Percentiles rank a stretch among this genome's conserved stretches.
Evolutionary conservation across 228 moss, liverwort and hornwort genomes (phyloP).

Genomic region (Sphagnum magellanicum): DNA sequence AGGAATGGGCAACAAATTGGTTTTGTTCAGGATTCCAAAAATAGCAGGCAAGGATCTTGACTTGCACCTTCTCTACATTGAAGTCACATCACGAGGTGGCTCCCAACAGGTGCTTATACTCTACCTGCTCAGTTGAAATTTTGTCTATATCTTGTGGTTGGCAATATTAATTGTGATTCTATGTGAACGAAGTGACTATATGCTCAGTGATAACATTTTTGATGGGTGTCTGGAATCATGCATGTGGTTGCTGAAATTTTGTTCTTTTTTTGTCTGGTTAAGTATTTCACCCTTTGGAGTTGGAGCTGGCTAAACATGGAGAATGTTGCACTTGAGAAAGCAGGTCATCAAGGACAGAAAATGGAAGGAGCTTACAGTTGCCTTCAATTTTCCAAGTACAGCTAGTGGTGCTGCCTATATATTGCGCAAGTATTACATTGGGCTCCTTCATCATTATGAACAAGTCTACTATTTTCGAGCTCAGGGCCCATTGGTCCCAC

Average conservation of each 20-base stretch:
- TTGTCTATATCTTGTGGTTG: too few relatives aligned
- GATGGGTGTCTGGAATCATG: too few relatives aligned
- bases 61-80: slow-evolving; percentile 70
- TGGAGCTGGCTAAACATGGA: too few relatives aligned
- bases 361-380: slow-evolving; percentile 90
- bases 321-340: not conserved
- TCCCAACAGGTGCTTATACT: slow-evolving; percentile 47
- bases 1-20: too few relatives aligned
- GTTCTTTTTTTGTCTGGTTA: too few relatives aligned
- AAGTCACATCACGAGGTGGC: slow-evolving; percentile 83
- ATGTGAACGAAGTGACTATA: too few relatives aligned
- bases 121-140: not conserved
- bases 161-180: too few relatives aligned
- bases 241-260: too few relatives aligned
- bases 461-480: slow-evolving; percentile 76
- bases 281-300: too few relatives aligned
- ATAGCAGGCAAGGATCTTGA: slow-evolving; percentile 94
- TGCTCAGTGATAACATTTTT: too few relatives aligned
- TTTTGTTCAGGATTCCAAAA: slow-evolving; percentile 64
- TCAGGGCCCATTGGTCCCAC: slow-evolving; percentile 60
- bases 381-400: slow-evolving; percentile 65
- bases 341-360: slow-evolving; percentile 97
- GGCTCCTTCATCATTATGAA: slow-evolving; percentile 79
- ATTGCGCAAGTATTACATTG: slow-evolving; percentile 82
- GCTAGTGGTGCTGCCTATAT: slow-evolving; percentile 90